A percentile compares a stretch with the other conserved stretches of the same genome.
phyloP scores from a whole-genome alignment of 371 early-diverging fungal genomes.

The Actinomucor elegans region DNA sequence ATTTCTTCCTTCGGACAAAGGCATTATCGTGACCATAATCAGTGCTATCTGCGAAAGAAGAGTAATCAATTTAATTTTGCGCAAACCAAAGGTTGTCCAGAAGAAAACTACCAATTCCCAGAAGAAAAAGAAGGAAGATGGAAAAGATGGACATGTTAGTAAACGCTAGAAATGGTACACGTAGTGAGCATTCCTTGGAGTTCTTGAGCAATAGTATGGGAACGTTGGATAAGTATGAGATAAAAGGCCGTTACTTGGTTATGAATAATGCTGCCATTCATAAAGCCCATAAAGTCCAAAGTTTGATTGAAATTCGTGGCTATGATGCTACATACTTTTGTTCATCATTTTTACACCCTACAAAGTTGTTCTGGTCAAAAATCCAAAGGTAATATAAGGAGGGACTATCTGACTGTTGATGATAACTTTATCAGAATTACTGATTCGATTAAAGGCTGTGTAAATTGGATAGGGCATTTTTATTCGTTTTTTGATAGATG shows the following conservation, averaged over 20 bases:
- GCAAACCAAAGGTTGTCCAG: no score
- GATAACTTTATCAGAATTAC: slow-evolving; percentile 15
- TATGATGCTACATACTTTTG: no score
- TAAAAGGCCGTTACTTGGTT: slow-evolving; percentile 13
- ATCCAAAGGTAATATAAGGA: slow-evolving; percentile 12
- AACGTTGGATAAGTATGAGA: slow-evolving; percentile 8
- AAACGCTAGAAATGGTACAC: no score
- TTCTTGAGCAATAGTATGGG: slow-evolving; percentile 8
- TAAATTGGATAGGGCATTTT: slow-evolving; percentile 18
- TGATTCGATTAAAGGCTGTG: slow-evolving; percentile 11
- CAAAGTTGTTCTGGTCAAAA: slow-evolving; percentile 17
- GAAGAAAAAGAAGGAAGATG: no score
- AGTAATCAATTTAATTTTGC: no score
- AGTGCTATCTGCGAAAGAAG: slow-evolving; percentile 17
- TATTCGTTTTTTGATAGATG: slow-evolving; percentile 19
- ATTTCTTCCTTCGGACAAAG: slow-evolving; percentile 12
- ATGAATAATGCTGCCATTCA: slow-evolving; percentile 18
- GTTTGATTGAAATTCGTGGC: no score
- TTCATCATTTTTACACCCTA: slow-evolving; percentile 16
- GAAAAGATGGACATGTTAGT: no score
- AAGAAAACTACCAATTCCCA: no score
- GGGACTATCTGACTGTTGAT: slow-evolving; percentile 13
- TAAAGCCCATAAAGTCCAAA: slow-evolving; percentile 4
- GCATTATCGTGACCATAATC: slow-evolving; percentile 9
- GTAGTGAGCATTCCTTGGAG: no score